These are phyloP conservation scores for Porphyrellus cyaneotinctus DNA, from an alignment of 768 basidiomycete genomes.

Conservation along the genomic window DNA sequence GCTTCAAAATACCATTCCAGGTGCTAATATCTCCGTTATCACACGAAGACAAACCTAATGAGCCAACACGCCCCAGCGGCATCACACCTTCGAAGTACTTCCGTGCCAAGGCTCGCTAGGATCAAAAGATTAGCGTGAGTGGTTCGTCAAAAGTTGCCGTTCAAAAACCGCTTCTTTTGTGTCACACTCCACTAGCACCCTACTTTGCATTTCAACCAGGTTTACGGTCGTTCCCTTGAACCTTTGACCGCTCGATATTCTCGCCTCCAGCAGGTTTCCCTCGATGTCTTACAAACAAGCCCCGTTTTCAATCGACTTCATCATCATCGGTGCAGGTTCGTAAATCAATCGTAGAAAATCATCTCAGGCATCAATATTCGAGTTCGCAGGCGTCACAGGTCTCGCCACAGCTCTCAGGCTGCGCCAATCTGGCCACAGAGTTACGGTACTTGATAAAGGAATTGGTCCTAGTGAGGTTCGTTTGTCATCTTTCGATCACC, in stretches of 20 bases:
- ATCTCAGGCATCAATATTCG: background rate
- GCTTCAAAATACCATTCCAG: background rate
- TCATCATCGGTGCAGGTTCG: constrained; percentile 30
- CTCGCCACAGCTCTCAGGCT: constrained; percentile 58
- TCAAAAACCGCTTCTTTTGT: constrained; percentile 16
- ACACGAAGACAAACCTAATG: constrained; percentile 6
- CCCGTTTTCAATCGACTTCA: constrained; percentile 28
- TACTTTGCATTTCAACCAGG: background rate
- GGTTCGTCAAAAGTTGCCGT: constrained; percentile 7
- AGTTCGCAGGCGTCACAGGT: constrained; percentile 42
- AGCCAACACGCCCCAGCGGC: background rate
- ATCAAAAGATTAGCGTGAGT: constrained; percentile 10
- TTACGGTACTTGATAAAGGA: constrained; percentile 52
- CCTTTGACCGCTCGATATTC: background rate
- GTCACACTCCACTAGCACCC: background rate
- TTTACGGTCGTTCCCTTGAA: background rate
- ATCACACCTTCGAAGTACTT: constrained; percentile 7
- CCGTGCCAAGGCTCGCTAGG: constrained; percentile 21
- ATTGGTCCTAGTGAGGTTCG: constrained; percentile 42
- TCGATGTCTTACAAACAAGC: constrained; percentile 24
- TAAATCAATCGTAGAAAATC: background rate
- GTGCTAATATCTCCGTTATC: constrained; percentile 6
- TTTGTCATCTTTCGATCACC: background rate
- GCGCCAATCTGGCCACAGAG: constrained; percentile 54
- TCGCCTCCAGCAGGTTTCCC: background rate